Conservation (phyloP, 768 basidiomycete genomes). For the Termitomyces sp. region DNA sequence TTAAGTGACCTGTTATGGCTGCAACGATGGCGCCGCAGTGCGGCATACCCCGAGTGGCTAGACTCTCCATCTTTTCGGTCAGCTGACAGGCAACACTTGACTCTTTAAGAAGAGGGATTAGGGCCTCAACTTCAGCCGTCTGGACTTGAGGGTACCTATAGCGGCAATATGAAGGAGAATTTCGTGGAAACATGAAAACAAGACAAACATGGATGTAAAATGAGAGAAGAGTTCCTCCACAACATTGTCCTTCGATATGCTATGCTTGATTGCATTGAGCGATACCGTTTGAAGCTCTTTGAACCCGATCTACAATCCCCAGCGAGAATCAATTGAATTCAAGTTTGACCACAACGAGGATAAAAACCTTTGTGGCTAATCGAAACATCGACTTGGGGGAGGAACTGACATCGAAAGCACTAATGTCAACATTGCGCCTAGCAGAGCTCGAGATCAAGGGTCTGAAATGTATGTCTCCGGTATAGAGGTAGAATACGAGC, state of each 20-base stretch:
- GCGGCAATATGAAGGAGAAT: neutral
- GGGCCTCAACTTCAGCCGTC: neutral
- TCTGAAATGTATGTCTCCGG: conserved; percentile 26
- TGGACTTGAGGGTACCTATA: conserved; percentile 11
- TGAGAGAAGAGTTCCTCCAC: conserved; percentile 20
- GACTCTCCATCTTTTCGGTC: neutral
- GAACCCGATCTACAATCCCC: conserved; percentile 13
- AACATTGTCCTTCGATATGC: conserved; percentile 17
- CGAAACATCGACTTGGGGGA: conserved; percentile 44
- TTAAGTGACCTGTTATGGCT: neutral
- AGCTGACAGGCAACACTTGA: neutral
- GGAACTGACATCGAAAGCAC: conserved; percentile 21
- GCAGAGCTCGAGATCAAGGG: conserved; percentile 19
- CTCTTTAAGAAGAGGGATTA: conserved; percentile 1
- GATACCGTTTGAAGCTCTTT: conserved; percentile 16
- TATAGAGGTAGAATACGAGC: conserved; percentile 36
- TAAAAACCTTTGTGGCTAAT: conserved; percentile 34
- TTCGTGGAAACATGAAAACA: too few relatives aligned
- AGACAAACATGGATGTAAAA: conserved; percentile 19
- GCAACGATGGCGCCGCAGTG: neutral
- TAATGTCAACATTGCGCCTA: neutral
- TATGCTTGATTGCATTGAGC: conserved; percentile 12
- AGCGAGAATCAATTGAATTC: neutral
- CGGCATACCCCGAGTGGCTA: neutral
- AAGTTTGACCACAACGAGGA: neutral